Conservation (phyloP, 331 rosid genomes). For the Quercus tomentella region DNA sequence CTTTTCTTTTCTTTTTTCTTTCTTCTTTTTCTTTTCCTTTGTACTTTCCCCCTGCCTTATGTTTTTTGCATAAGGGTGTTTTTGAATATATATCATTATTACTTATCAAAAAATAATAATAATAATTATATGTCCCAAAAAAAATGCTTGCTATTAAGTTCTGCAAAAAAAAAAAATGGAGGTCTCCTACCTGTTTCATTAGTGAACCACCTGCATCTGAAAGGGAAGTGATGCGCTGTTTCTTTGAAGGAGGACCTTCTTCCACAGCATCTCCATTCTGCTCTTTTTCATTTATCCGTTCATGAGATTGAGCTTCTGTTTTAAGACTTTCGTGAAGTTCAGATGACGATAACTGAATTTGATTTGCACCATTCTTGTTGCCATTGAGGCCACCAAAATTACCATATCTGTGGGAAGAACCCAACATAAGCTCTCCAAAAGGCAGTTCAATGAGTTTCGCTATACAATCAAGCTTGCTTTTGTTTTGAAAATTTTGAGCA, state of each 20-base stretch:
- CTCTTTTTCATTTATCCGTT: conserved; percentile 36
- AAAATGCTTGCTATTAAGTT: background rate
- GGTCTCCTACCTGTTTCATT: conserved; percentile 63
- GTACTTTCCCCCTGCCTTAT: too few relatives aligned
- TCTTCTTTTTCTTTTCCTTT: too few relatives aligned
- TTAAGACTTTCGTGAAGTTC: conserved; percentile 39
- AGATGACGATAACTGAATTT: conserved; percentile 37
- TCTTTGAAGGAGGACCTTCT: conserved; percentile 60
- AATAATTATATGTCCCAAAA: background rate
- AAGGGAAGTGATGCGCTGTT: conserved; percentile 43
- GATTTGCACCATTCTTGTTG: conserved; percentile 30
- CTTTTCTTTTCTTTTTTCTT: too few relatives aligned
- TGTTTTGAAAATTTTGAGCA: conserved; percentile 70
- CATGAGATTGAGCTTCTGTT: conserved; percentile 36
- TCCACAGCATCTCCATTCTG: conserved; percentile 51
- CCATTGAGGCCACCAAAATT: conserved; percentile 27
- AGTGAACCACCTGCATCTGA: conserved; percentile 63
- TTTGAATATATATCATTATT: too few relatives aligned
- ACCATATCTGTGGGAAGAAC: conserved; percentile 42
- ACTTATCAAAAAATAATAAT: too few relatives aligned
- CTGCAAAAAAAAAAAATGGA: background rate
- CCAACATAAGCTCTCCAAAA: conserved; percentile 68
- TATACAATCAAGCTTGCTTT: conserved; percentile 76
- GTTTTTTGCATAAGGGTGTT: too few relatives aligned
- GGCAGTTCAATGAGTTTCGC: conserved; percentile 85